These are phyloP conservation scores for Circinella minor DNA, from an alignment of 371 early-diverging fungal species.

Conservation along the genomic window DNA sequence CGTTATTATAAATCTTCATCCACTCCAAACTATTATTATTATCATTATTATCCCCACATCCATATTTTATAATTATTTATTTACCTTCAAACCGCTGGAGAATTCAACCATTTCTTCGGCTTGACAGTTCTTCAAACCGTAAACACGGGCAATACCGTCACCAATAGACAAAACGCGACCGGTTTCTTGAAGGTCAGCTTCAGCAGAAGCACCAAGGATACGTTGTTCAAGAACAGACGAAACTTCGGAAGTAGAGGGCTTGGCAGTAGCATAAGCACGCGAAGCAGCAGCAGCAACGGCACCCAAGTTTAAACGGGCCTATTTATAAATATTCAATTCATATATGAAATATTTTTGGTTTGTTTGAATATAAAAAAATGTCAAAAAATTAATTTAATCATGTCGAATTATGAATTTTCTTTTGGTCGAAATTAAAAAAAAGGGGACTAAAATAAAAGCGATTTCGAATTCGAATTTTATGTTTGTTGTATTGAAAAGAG, in stretches of 20 bases:
- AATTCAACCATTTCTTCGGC: conserved; percentile 99
- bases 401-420: not conserved
- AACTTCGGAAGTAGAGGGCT: conserved; percentile 80
- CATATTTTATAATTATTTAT: not conserved
- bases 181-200: conserved; percentile 91
- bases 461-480: not conserved
- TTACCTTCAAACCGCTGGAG: conserved; percentile 91
- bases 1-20: no score
- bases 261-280: conserved; percentile 53
- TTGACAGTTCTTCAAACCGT: conserved; percentile 94
- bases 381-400: not conserved
- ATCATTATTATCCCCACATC: not conserved
- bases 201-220: conserved; percentile 80
- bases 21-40: no score
- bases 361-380: conserved; percentile 4
- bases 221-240: conserved; percentile 91
- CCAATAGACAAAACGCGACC: conserved; percentile 97
- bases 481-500: not conserved
- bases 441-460: not conserved
- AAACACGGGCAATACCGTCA: conserved; percentile 98
- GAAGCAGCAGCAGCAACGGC: conserved; percentile 52
- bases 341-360: not conserved
- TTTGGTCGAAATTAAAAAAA: not conserved
- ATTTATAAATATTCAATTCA: not conserved
- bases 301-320: conserved; percentile 66